Percentiles rank a stretch among this genome's conserved stretches.
phyloP scores from a whole-genome alignment of 2,329 filamentous ascomycete genomes.

The Leptographium procerum region DNA sequence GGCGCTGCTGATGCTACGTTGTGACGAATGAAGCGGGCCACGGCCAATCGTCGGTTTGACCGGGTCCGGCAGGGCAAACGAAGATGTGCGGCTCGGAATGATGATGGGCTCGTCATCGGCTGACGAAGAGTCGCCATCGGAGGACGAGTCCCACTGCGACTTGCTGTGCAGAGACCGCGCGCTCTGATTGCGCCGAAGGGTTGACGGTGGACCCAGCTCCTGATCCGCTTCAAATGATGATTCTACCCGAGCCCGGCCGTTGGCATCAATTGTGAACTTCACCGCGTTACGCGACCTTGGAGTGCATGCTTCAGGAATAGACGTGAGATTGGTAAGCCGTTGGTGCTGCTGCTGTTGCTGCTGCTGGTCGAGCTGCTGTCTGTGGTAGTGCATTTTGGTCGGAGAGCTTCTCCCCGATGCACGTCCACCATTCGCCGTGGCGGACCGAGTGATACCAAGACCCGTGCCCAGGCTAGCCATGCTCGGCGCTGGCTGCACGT shows the following conservation, averaged over 20 bases:
- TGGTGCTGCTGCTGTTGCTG: slow-evolving; percentile 24
- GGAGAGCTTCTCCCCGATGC: slow-evolving; percentile 39
- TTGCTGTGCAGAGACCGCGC: slow-evolving; percentile 15
- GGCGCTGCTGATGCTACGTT: slow-evolving; percentile 36
- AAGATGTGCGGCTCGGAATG: slow-evolving; percentile 48
- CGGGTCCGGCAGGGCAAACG: slow-evolving; percentile 46
- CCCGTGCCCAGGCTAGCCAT: slow-evolving; percentile 9
- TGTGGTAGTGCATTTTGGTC: slow-evolving; percentile 37
- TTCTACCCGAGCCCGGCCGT: slow-evolving; percentile 46
- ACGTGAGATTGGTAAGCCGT: slow-evolving; percentile 39
- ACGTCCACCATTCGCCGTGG: slow-evolving; percentile 22
- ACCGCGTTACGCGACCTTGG: slow-evolving; percentile 42
- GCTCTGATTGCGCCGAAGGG: slow-evolving; percentile 10
- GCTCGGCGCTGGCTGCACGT: background rate
- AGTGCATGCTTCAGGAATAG: slow-evolving; percentile 39
- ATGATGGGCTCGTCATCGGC: slow-evolving; percentile 55
- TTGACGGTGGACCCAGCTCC: slow-evolving; percentile 12
- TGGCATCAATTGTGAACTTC: slow-evolving; percentile 52
- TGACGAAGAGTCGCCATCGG: slow-evolving; percentile 40
- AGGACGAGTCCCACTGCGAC: slow-evolving; percentile 32
- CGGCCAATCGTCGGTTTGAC: slow-evolving; percentile 32
- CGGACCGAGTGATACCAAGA: slow-evolving; percentile 23
- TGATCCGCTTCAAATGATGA: slow-evolving; percentile 32
- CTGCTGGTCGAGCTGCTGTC: slow-evolving; percentile 15
- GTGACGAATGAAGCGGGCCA: slow-evolving; percentile 31